Evolutionary conservation across 495 filamentous ascomycete genomes (phyloP), one percentile per base, ranked within the genome.

Genomic region (Penicillium silybi): DNA sequence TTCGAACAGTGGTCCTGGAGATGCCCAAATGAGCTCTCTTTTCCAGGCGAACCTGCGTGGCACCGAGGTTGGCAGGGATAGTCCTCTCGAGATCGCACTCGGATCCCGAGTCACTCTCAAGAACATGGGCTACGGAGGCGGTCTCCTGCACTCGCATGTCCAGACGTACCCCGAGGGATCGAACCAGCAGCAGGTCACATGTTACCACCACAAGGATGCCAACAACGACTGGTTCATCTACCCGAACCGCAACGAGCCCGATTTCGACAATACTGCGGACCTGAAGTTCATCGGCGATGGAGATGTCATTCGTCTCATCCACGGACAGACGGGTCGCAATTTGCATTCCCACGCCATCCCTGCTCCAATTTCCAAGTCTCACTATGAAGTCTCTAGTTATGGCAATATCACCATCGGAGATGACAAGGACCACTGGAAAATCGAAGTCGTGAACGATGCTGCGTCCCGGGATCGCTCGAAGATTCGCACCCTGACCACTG

Each of bases 211-310:
- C 77, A 98, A 98, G 66, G 93, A 98, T 80, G 83, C 93, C 59
- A 98, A 98, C 76, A 98, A 98, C 62, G 95, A 98, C 71, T 98
- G 93, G 93, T 97, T 92, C 70, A 95, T 98, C 67, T 96, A 96
- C 64, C 95, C 93, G 16, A 93, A 90, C 72, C 87, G 93, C 38
- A 58, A 75, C 26, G 79, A 92, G 29, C 67, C 78, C 3, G 85
- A 88, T n/a, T 95, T 83, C 61, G 80, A 90, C 59, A 68, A 81
- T 3, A 83, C 87, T 26, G 82, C 76, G 27, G 75, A 78, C 8
- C 74, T 91, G 41, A 81, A 82, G 52, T 95, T 84, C 65, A 80
- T 96, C 56, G 87, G 81, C 10, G 83, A 97, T 64, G 85, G 86
- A 41, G 80, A 89, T 62, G 71, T 80, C 39, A 81, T 98, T 59